Evolutionary conservation across 2,329 filamentous ascomycete species (phyloP), one percentile per base, ranked within the genome.

Genomic region (Apiospora aurea): DNA sequence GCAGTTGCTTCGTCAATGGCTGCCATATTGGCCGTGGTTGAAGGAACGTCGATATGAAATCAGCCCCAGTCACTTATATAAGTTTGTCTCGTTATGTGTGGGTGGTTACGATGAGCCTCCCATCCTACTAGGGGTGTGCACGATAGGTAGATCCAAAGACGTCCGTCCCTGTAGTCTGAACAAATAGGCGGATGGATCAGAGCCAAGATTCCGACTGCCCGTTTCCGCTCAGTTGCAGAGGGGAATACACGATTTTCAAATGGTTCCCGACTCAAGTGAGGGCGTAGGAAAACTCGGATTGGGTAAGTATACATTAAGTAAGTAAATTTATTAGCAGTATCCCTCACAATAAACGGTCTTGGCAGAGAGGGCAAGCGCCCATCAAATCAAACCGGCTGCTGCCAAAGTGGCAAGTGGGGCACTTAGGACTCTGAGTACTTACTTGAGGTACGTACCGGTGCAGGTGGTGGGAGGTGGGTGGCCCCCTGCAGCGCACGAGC

Each of bases 401-500:
- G 51, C 51, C 51, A 34, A 57, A 57, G 16, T 26, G 16, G 46
- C 7, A 49, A 49, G 46, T 49, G 46, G 46, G 46, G 26, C 26
- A 29, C 26, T 29, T 29, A 2, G 26, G 26, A 29, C 26, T 29
- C 18, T 51, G 11, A 3, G 10, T 11, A n/a, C 13, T 13, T 10
- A 51, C 7, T 51, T n/a, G n/a, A 21, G 49, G 49, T 51, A 51
- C 49, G 46, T 49, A 49, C 46, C 21, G 41, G 41, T 43, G 41
- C 46, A 47, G 49, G 21, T 26, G n/a, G n/a, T n/a, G n/a, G 26
- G 26, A 2, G 26, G 26, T 29, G 26, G 26, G 26, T 29, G 26
- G 26, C 26, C 38, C 46, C 69, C 29, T 70, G 44, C 11, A 69
- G 24, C 11, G 57, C 69, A 71, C 69, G 41, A 43, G 21, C 69